Evolutionary conservation across 2,329 filamentous ascomycete species (phyloP).

Genomic region (Fusarium poae): DNA sequence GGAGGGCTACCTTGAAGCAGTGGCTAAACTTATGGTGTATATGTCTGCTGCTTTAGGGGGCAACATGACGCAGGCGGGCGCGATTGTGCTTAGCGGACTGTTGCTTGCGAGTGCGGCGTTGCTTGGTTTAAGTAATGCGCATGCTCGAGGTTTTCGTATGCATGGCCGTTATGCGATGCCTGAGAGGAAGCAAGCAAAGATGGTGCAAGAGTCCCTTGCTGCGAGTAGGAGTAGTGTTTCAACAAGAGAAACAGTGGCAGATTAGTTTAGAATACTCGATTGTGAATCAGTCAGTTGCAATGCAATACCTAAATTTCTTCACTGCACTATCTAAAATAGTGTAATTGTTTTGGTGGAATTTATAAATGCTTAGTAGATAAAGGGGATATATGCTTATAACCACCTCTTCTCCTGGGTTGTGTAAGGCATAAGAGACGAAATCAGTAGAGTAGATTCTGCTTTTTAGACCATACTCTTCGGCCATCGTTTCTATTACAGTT

Average conservation of each 20-base stretch:
- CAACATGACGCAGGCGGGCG: slow-evolving; percentile 67
- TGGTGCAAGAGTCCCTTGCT: background rate
- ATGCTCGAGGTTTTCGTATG: slow-evolving; percentile 62
- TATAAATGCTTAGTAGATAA: no score
- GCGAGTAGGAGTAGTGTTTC: slow-evolving; percentile 8
- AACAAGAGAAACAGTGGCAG: background rate
- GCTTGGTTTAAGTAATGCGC: slow-evolving; percentile 66
- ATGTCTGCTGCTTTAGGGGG: slow-evolving; percentile 66
- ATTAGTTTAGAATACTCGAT: background rate
- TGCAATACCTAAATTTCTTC: no score
- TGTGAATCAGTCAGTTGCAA: no score
- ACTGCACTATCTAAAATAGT: no score
- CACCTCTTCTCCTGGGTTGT: no score
- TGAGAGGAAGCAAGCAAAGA: slow-evolving; percentile 25
- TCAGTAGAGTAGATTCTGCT: no score
- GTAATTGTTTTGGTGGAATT: no score
- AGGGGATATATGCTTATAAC: no score
- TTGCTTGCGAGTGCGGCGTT: slow-evolving; percentile 66
- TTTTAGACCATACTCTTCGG: no score
- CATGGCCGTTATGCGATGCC: slow-evolving; percentile 62
- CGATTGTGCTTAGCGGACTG: slow-evolving; percentile 64
- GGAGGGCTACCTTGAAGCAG: slow-evolving; percentile 66
- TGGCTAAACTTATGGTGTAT: slow-evolving; percentile 70
- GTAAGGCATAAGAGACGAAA: no score
- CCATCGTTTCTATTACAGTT: no score